Evolutionary conservation across 495 filamentous ascomycete genomes (phyloP).

Genomic region (Cetradonia linearis): DNA sequence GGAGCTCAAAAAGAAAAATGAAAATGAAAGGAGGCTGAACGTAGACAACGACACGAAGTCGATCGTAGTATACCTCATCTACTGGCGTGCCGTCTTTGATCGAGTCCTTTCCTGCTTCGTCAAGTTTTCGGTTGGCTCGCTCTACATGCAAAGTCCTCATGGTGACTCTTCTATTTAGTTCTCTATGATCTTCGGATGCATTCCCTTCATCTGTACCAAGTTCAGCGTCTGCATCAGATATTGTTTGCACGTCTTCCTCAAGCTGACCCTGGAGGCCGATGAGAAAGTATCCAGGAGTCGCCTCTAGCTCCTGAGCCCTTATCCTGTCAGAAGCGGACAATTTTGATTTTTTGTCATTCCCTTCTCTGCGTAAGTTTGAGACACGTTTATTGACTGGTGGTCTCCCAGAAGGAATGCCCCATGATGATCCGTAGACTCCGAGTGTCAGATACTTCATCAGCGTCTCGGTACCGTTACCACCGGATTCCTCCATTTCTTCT

Average conservation of each 20-base stretch:
- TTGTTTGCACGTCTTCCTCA: constrained; percentile 33
- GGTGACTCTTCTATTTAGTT: constrained; percentile 37
- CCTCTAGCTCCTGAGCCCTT: neutral
- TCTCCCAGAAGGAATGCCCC: constrained; percentile 38
- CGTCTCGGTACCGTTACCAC: constrained; percentile 33
- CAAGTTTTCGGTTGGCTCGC: constrained; percentile 18
- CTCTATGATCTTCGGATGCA: constrained; percentile 18
- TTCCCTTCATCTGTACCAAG: constrained; percentile 15
- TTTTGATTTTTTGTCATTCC: neutral
- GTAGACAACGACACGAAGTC: constrained; percentile 64
- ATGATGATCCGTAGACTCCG: constrained; percentile 48
- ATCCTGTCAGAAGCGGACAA: neutral
- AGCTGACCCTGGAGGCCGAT: constrained; percentile 60
- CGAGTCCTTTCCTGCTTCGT: neutral
- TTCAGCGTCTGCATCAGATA: constrained; percentile 19
- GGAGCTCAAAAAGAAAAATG: constrained; percentile 72
- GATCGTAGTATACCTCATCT: constrained; percentile 25
- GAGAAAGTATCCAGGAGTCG: constrained; percentile 49
- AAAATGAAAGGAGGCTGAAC: constrained; percentile 81
- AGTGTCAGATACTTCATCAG: constrained; percentile 52
- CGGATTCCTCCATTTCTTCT: neutral
- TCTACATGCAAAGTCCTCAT: constrained; percentile 43
- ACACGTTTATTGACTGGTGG: constrained; percentile 26
- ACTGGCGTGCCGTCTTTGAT: neutral
- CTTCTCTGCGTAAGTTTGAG: constrained; percentile 23